Evolutionary conservation across 2,329 filamentous ascomycete species (phyloP), one percentile per base, ranked within the genome.

Genomic region (Madurella fahalii): DNA sequence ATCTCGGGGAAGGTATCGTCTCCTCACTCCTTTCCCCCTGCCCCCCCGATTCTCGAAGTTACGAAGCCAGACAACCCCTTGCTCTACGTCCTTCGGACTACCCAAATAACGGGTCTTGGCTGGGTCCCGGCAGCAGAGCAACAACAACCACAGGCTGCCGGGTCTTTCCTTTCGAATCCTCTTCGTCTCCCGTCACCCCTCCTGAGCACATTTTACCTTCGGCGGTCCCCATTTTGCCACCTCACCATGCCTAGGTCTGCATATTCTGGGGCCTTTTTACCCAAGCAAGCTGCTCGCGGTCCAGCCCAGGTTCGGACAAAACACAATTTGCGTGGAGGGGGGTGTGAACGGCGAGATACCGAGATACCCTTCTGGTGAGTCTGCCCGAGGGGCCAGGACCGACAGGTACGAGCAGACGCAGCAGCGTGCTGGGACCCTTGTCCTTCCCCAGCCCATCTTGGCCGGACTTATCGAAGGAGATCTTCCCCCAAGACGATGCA

Each of bases 171-270:
- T 11, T 25, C 62, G 50, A 42, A 54, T 58, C 37, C 59, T 53
- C 46, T 47, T 54, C 52, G 54, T 56, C 59, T 60, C 51, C 45
- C 32, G 32, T 37, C 34, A n/a, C 34, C 34, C 34, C 34, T 37
- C 34, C 13, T 64, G 62, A 63, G 66, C 65, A 70, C 65, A 73
- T 72, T 73, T 70, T 25, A 70, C 67, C 66, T 66, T 66, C 61
- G 64, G 62, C 65, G 69, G 70, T 70, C 70, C 67, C 65, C 68
- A 69, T 73, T 72, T 74, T 69, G 73, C 73, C 73, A 75, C 73
- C 69, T 70, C 69, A 69, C 68, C 68, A 66, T 71, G 71, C 69
- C 67, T 68, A 63, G 63, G 63, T 70, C 63, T 74, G 70, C 70
- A 73, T 70, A 67, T 65, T 64, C 64, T 65, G 61, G 64, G 60